Percentiles rank a stretch among this genome's conserved stretches.
phyloP scores from a whole-genome alignment of 164 flowering plant species.

The Pachysandra terminalis region DNA sequence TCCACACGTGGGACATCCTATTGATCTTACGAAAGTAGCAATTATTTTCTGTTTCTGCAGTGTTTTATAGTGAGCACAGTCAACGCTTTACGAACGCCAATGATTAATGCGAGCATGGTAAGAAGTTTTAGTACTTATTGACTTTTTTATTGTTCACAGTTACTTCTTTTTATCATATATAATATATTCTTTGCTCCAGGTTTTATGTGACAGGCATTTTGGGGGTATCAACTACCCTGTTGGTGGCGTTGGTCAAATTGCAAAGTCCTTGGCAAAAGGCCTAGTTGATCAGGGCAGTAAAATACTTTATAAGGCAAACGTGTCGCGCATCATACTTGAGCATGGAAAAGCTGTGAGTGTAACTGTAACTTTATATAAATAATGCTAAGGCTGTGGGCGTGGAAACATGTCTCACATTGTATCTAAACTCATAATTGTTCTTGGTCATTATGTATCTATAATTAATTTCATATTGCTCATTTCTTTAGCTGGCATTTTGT shows the following conservation, averaged over 20 bases:
- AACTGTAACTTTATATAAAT: neutral
- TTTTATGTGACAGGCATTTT: conserved; percentile 92
- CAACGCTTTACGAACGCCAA: conserved; percentile 88
- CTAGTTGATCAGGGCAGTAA: conserved; percentile 74
- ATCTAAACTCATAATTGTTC: too few species aligned
- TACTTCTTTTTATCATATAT: conserved; percentile 3
- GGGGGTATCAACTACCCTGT: conserved; percentile 98
- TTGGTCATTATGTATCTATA: neutral
- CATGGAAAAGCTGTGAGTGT: conserved; percentile 88
- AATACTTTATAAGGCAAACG: conserved; percentile 90
- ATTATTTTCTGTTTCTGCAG: conserved; percentile 38
- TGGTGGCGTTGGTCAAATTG: conserved; percentile 98
- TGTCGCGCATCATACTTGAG: conserved; percentile 58
- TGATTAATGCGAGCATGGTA: conserved; percentile 99
- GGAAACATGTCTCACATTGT: too few species aligned
- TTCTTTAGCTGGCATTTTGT: conserved; percentile 20
- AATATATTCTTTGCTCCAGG: conserved; percentile 40
- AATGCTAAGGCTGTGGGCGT: neutral
- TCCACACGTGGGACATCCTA: neutral
- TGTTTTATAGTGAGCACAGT: conserved; percentile 98
- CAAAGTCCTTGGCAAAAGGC: conserved; percentile 84
- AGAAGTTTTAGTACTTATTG: conserved; percentile 11
- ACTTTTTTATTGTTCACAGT: neutral
- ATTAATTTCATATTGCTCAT: conserved; percentile 7
- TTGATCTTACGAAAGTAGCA: neutral